Evolutionary conservation across 306 rosid genomes (phyloP).

Genomic region (Alnus glutinosa): DNA sequence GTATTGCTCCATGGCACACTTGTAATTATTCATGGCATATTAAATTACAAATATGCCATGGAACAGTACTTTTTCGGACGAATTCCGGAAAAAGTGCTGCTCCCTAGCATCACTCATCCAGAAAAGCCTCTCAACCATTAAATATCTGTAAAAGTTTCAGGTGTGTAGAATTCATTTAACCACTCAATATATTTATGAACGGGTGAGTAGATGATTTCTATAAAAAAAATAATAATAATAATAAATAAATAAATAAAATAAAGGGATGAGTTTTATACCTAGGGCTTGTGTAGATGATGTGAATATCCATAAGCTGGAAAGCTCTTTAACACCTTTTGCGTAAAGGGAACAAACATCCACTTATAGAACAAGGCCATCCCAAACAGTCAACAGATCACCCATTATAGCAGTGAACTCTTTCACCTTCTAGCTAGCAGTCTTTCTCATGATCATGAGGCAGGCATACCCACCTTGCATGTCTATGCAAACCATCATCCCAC

Average conservation of each 20-base stretch:
- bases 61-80: no score
- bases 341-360: background rate
- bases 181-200: background rate
- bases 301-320: background rate
- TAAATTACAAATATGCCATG: no score
- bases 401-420: background rate
- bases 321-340: background rate
- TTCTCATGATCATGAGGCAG: background rate
- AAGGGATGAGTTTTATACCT: background rate
- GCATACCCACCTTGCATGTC: background rate
- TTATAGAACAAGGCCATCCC: background rate
- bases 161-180: background rate
- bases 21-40: no score
- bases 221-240: background rate
- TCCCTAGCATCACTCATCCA: no score
- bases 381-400: background rate
- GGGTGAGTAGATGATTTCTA: background rate
- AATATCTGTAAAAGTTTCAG: background rate
- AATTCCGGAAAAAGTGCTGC: no score
- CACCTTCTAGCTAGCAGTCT: background rate
- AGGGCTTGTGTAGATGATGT: background rate
- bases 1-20: no score
- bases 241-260: no score
- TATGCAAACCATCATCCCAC: background rate
- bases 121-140: background rate